Percentiles rank a stretch among this genome's conserved stretches.
phyloP scores from a whole-genome alignment of 2,329 filamentous ascomycete genomes.

The Pseudogymnoascus sp. region DNA sequence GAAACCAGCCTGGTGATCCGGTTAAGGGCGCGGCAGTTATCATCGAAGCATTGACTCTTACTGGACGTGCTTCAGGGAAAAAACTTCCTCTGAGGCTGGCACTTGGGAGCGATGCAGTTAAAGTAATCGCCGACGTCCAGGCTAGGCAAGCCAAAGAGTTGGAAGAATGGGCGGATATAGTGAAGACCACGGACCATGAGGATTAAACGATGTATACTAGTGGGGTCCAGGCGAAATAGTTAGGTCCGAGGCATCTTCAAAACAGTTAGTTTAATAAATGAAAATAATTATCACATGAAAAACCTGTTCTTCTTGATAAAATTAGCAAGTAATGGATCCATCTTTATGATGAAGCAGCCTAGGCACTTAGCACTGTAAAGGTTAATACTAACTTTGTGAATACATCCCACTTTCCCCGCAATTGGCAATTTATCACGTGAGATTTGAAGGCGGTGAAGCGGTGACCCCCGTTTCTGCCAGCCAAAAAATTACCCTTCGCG shows the following conservation, averaged over 20 bases:
- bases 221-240: neutral
- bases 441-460: neutral
- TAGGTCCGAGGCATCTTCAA: neutral
- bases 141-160: conserved; percentile 15
- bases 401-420: neutral
- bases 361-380: neutral
- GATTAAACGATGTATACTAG: neutral
- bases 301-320: neutral
- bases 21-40: conserved; percentile 31
- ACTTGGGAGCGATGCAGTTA: conserved; percentile 30
- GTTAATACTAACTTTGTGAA: neutral
- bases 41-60: conserved; percentile 30
- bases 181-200: conserved; percentile 17
- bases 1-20: conserved; percentile 35
- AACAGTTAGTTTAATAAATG: neutral
- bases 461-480: conserved; percentile 6
- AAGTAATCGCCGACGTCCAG: conserved; percentile 24
- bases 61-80: conserved; percentile 28
- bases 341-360: neutral
- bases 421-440: neutral
- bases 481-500: neutral
- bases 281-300: neutral
- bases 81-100: conserved; percentile 27
- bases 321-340: neutral
- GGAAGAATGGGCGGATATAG: conserved; percentile 18